phyloP scores from a whole-genome alignment of 2,329 filamentous ascomycete genomes.

The Orbilia javanica region DNA sequence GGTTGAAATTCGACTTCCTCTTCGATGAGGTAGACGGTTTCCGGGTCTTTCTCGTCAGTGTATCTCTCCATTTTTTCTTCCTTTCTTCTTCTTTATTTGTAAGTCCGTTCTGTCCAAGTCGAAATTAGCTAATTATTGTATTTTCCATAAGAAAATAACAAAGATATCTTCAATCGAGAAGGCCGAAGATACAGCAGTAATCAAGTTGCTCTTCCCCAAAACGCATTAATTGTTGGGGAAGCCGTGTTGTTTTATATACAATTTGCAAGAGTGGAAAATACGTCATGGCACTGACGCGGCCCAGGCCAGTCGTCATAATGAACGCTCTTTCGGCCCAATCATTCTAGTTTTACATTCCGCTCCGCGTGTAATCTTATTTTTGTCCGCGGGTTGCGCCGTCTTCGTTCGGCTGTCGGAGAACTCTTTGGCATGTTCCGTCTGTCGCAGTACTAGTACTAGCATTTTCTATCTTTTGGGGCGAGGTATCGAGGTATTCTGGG shows the following conservation, averaged over 20 bases:
- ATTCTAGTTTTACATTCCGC: background rate
- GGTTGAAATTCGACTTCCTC: slow-evolving; percentile 26
- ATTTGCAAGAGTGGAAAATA: background rate
- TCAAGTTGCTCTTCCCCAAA: background rate
- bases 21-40: slow-evolving; percentile 36
- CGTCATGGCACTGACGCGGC: slow-evolving; percentile 33
- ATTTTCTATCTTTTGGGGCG: background rate
- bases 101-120: no score
- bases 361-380: slow-evolving; percentile 2
- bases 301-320: slow-evolving; percentile 29
- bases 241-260: slow-evolving; percentile 1
- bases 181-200: background rate
- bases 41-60: slow-evolving; percentile 47
- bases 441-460: background rate
- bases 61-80: slow-evolving; percentile 46
- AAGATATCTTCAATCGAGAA: slow-evolving; percentile 12
- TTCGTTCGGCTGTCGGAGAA: slow-evolving; percentile 8
- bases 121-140: background rate
- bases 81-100: background rate
- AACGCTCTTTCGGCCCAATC: background rate
- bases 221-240: background rate
- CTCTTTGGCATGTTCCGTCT: slow-evolving; percentile 20
- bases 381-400: slow-evolving; percentile 17
- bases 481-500: background rate
- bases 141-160: background rate